Percentiles rank a stretch among this genome's conserved stretches.
These are phyloP conservation scores for Coniferiporia sulphurascens DNA, from an alignment of 1,284 basidiomycete species.

Conservation along the genomic window DNA sequence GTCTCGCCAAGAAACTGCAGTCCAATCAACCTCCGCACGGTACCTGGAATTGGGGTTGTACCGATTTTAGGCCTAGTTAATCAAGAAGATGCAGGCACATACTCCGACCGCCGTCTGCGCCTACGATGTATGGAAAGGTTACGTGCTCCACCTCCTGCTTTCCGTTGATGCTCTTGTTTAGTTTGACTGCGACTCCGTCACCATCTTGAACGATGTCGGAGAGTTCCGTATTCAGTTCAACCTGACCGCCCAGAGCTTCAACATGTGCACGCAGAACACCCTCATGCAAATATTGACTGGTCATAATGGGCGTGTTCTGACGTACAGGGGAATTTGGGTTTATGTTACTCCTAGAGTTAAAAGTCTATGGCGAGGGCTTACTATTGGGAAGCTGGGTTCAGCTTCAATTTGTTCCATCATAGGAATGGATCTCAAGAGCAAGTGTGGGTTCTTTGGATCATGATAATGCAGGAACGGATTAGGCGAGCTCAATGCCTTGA, in stretches of 20 bases:
- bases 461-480: background rate
- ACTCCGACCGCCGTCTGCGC: constrained; percentile 37
- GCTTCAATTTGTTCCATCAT: constrained; percentile 2
- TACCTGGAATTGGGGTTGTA: constrained; percentile 20
- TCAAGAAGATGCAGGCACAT: background rate
- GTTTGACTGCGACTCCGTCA: constrained; percentile 6
- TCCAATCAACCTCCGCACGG: constrained; percentile 35
- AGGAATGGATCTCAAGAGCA: background rate
- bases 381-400: constrained; percentile 12
- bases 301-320: background rate
- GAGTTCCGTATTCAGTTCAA: constrained; percentile 14
- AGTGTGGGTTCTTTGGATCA: constrained; percentile 1
- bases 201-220: constrained; percentile 4
- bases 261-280: background rate
- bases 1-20: constrained; percentile 43
- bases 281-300: background rate
- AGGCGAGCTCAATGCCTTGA: background rate
- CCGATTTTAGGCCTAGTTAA: background rate
- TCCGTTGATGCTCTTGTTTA: background rate
- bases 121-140: constrained; percentile 25
- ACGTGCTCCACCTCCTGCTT: constrained; percentile 6
- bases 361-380: background rate
- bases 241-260: constrained; percentile 1
- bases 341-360: background rate
- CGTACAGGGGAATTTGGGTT: too few relatives aligned